Evolutionary conservation across 2,329 filamentous ascomycete genomes (phyloP), one percentile per base, ranked within the genome.

Genomic region (Colletotrichum costaricense): DNA sequence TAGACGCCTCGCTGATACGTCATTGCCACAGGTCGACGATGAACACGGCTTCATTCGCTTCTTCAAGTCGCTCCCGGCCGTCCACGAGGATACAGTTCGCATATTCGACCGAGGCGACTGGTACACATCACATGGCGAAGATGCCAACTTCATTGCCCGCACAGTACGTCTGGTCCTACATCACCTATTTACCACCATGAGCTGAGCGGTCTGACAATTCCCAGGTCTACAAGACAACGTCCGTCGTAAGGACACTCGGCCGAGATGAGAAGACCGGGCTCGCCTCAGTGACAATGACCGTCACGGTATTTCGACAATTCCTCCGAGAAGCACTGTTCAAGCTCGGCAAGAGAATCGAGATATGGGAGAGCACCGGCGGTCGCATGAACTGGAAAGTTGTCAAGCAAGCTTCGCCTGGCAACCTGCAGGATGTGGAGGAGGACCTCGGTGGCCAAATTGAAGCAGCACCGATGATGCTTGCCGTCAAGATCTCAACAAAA

Each of bases 31-130:
- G 93, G 94, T 98, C 81, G 97, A 99, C 80, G 97, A 99, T 81
- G 97, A 99, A 86, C 92, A 93, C 80, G 95, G 96, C 77, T 99
- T 99, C 87, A 98, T 98, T 85, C 94, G 93, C 78, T 97, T 95
- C 86, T 99, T 97, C 88, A 96, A 96, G 78, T 93, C 92, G n/a
- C 88, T 99, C 3, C 91, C 95, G 6, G 79, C 86, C 16, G 91
- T 91, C 66, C 90, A 91, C 77, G 89, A 91, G 52, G 93, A 94
- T 67, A 95, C 94, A 0, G 89, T 99, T 67, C 93, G 97, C 67
- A 93, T 99, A 73, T 98, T 98, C 80, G 95, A 98, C 79, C 92
- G 97, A 76, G 93, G 94, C 46, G 97, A 99, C 81, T 99, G 93
- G 89, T 98, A 98, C 82, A 98, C 96, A 6, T 94, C 95, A n/a